These are phyloP conservation scores for Theobroma cacao DNA, from an alignment of 345 rosid genomes.

Conservation along the genomic window DNA sequence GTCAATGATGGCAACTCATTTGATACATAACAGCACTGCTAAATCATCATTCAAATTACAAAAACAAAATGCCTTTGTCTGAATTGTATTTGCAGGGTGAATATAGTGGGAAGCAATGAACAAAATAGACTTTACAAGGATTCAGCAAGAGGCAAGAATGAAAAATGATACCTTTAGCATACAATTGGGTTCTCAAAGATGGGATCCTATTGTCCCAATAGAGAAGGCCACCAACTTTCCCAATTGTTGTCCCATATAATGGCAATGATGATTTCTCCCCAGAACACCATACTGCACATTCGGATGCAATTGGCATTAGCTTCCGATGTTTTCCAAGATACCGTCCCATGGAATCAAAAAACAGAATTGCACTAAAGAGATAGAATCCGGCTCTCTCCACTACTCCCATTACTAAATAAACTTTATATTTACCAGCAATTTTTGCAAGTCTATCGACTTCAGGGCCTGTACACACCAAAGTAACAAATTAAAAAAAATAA, in stretches of 20 bases:
- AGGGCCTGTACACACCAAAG: neutral
- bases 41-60: neutral
- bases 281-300: neutral
- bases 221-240: conserved; percentile 11
- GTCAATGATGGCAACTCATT: neutral
- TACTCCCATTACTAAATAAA: conserved; percentile 6
- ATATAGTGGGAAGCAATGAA: neutral
- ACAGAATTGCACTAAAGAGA: conserved; percentile 8
- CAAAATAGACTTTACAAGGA: neutral
- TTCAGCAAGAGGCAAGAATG: neutral
- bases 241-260: neutral
- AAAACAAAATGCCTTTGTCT: neutral
- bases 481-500: neutral
- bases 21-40: neutral
- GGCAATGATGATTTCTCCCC: neutral
- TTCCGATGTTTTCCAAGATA: conserved; percentile 2
- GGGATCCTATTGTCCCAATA: conserved; percentile 10
- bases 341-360: neutral
- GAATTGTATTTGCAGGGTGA: neutral
- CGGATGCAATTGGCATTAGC: neutral
- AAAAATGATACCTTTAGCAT: neutral
- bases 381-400: conserved; percentile 6
- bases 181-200: neutral
- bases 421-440: conserved; percentile 9
- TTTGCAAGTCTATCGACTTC: neutral